Evolutionary conservation across 225 moss, liverwort and hornwort species (phyloP).

Genomic region (Marchantia paleacea): DNA sequence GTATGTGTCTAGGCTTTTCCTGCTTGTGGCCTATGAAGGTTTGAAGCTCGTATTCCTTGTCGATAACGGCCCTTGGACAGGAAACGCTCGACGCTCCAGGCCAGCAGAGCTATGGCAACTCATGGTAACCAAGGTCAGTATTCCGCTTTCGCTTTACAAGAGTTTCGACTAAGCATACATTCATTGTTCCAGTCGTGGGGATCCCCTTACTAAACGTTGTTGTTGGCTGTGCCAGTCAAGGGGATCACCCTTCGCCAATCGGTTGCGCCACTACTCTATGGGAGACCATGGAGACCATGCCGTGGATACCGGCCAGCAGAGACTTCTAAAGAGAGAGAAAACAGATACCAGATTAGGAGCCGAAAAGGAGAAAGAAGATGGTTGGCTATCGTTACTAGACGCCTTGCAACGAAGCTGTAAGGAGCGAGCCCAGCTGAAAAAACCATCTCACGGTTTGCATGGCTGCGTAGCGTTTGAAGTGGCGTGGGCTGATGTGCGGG

Average conservation of each 20-base stretch:
- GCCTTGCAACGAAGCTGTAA: constrained; percentile 57
- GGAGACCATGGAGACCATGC: constrained; percentile 30
- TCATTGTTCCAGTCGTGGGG: background rate
- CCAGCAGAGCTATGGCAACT: constrained; percentile 84
- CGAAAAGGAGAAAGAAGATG: constrained; percentile 38
- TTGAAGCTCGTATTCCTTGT: constrained; percentile 80
- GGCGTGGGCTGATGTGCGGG: constrained; percentile 84
- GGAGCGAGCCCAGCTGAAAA: constrained; percentile 53
- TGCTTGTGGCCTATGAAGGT: constrained; percentile 65
- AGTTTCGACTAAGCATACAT: background rate
- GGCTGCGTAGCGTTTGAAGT: constrained; percentile 93
- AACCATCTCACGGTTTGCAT: constrained; percentile 74
- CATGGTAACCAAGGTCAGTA: constrained; percentile 71
- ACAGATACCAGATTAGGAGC: constrained; percentile 27
- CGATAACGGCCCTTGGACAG: constrained; percentile 88
- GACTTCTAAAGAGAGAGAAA: constrained; percentile 25
- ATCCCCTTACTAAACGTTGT: background rate
- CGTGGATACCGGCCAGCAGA: constrained; percentile 35
- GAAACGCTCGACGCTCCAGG: constrained; percentile 58
- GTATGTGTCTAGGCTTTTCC: constrained; percentile 81
- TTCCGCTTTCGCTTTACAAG: too few species aligned
- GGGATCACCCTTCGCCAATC: constrained; percentile 80
- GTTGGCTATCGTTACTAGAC: constrained; percentile 57
- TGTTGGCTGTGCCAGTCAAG: constrained; percentile 58
- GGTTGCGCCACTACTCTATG: constrained; percentile 46